A percentile compares a stretch with the other conserved stretches of the same genome.
Conservation (phyloP, 805 yeast species). For the Candida qinlingensis region DNA sequence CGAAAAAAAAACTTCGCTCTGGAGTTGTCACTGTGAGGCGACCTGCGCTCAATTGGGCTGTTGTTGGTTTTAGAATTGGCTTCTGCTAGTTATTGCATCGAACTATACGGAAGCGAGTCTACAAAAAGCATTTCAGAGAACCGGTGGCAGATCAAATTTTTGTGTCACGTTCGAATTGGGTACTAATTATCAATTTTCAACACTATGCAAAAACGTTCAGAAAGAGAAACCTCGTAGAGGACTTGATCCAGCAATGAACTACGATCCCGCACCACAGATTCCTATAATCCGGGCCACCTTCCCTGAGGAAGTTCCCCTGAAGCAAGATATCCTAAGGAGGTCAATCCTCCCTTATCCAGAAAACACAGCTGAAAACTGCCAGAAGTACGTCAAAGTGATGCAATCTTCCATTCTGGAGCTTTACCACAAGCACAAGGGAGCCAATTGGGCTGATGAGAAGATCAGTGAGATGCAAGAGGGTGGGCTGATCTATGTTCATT, state of each 20-base stretch:
- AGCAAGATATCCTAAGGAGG: not conserved
- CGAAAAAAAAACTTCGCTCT: too few species aligned
- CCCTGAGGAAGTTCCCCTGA: not conserved
- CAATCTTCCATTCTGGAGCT: conserved; percentile 14
- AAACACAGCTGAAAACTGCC: not conserved
- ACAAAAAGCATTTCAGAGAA: too few species aligned
- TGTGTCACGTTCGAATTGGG: too few species aligned
- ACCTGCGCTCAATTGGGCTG: too few species aligned
- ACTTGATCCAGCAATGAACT: not conserved
- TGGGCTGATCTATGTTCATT: conserved; percentile 14
- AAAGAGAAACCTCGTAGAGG: too few species aligned
- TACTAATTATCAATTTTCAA: too few species aligned
- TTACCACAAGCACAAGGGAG: conserved; percentile 15
- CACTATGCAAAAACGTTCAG: too few species aligned
- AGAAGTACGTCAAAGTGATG: conserved; percentile 8
- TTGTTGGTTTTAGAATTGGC: too few species aligned
- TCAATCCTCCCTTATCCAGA: conserved; percentile 1
- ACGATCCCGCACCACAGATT: conserved; percentile 6
- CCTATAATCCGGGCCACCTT: conserved; percentile 2
- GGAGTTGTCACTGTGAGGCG: too few species aligned
- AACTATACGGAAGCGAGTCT: too few species aligned
- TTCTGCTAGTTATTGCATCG: too few species aligned
- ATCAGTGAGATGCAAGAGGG: conserved; percentile 38
- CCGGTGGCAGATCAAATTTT: too few species aligned
- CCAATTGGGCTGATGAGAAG: conserved; percentile 29